phyloP scores from a whole-genome alignment of 441 rosid species.

The Eruca vesicaria region DNA sequence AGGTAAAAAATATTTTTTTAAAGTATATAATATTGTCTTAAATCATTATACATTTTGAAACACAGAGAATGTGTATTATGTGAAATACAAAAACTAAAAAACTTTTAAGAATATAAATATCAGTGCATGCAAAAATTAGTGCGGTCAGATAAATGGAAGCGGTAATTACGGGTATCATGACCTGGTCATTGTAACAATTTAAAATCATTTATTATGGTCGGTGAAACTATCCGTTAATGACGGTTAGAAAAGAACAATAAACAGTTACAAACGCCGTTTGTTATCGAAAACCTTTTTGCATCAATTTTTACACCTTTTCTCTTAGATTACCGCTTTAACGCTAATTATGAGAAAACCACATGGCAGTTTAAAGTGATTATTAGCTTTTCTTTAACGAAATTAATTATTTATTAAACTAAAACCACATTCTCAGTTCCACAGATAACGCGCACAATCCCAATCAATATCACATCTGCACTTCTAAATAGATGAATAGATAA shows the following conservation, averaged over 20 bases:
- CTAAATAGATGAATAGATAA: not conserved
- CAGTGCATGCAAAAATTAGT: not conserved
- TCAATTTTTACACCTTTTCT: not conserved
- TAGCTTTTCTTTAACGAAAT: not conserved
- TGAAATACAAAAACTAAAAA: no score
- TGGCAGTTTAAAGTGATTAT: not conserved
- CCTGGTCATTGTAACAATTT: not conserved
- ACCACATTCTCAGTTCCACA: not conserved
- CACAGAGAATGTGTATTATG: no score
- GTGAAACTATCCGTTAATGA: conserved; percentile 27
- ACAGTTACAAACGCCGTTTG: not conserved
- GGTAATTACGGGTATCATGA: conserved; percentile 18
- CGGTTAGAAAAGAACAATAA: conserved; percentile 18
- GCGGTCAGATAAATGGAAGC: conserved; percentile 1
- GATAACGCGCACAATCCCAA: conserved; percentile 7
- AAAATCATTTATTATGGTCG: conserved; percentile 7
- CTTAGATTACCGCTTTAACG: not conserved
- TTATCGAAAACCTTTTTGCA: not conserved
- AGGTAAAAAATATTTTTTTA: no score
- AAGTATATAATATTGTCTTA: no score
- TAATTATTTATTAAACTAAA: not conserved
- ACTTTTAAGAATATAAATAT: not conserved
- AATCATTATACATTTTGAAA: no score
- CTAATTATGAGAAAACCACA: not conserved
- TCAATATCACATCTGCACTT: not conserved